These are phyloP conservation scores for Suillus fuscotomentosus DNA, from an alignment of 768 basidiomycete genomes.

Conservation along the genomic window DNA sequence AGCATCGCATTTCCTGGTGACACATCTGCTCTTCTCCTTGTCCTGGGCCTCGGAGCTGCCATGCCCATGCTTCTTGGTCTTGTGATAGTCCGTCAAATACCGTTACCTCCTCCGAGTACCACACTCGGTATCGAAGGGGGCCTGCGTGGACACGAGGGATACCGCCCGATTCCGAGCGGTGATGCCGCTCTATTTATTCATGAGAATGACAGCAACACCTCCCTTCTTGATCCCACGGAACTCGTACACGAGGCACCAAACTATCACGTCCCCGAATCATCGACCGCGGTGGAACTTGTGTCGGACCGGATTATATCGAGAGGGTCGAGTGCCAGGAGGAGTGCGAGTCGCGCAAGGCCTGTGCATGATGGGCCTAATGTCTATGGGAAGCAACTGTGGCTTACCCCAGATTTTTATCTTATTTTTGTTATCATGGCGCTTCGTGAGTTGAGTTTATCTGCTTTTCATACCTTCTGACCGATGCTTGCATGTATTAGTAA, in stretches of 20 bases:
- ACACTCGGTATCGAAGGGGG: slow-evolving; percentile 20
- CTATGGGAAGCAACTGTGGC: slow-evolving; percentile 50
- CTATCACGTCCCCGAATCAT: slow-evolving; percentile 19
- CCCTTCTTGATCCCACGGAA: slow-evolving; percentile 19
- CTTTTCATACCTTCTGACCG: not conserved
- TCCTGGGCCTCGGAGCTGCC: slow-evolving; percentile 77
- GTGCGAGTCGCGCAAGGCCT: not conserved
- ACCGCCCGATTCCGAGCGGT: slow-evolving; percentile 16
- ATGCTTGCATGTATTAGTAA: slow-evolving; percentile 39
- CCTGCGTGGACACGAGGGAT: slow-evolving; percentile 15
- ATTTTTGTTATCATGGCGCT: slow-evolving; percentile 54
- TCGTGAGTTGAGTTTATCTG: slow-evolving; percentile 39
- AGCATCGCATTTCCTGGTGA: slow-evolving; percentile 73
- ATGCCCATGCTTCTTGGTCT: slow-evolving; percentile 78
- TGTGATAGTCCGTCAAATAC: slow-evolving; percentile 69
- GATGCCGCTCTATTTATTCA: slow-evolving; percentile 23
- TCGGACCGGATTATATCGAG: slow-evolving; percentile 7
- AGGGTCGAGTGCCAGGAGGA: not conserved
- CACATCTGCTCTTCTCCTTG: slow-evolving; percentile 71
- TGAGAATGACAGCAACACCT: slow-evolving; percentile 24
- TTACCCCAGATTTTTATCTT: slow-evolving; percentile 61
- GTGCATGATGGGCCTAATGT: slow-evolving; percentile 44
- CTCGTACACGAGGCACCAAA: slow-evolving; percentile 16
- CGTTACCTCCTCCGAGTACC: slow-evolving; percentile 42
- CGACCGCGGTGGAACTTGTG: slow-evolving; percentile 24